Base-by-base conservation (phyloP, 179 eudicot species). In the Beta macrorhiza region DNA sequence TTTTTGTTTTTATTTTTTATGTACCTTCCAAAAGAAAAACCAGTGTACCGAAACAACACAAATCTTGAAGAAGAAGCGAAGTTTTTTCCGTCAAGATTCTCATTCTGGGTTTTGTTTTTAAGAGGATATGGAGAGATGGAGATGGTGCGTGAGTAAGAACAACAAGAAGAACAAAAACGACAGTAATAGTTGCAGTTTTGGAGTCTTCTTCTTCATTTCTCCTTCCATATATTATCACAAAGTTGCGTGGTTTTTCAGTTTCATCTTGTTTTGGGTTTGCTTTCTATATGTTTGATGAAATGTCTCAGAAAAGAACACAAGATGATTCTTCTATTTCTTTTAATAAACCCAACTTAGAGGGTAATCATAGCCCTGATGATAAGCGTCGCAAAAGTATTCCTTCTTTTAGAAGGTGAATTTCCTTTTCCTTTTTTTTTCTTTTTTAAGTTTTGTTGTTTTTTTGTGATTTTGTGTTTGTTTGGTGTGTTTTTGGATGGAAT, bases 231-330 rank as follows among this genome's bases (percentile, higher is more conserved):
- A 75, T 75, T n/a, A 44, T 13, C 42, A 2, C 52, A 37, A 47
- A 10, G 63, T 16, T 7, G 52, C 37, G 57, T 75, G 58, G 8
- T 5, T 20, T 56, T 29, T 52, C 19, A 15, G 45, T 59, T 71
- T 59, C 72, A 62, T 77, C n/a, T 22, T 69, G 45, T 29, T 69
- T 68, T 68, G 55, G 29, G 49, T 57, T 55, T 70, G 80, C 63
- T 56, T 59, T 78, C 79, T 74, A n/a, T 20, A 19, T 79, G 83
- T 53, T 82, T 78, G 70, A 78, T 70, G 75, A 82, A 79, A 93
- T 93, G 97, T 89, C 92, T 72, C 90, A 88, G 84, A 93, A 89
- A 83, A 87, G 93, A 74, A 88, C 83, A 53, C 87, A 76, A 12
- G 91, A 89, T 62, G 92, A 89, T 84, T 87, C 64, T 32, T 74